Base-by-base conservation (phyloP, 2,329 filamentous ascomycete genomes). In the Penicillium sp. region DNA sequence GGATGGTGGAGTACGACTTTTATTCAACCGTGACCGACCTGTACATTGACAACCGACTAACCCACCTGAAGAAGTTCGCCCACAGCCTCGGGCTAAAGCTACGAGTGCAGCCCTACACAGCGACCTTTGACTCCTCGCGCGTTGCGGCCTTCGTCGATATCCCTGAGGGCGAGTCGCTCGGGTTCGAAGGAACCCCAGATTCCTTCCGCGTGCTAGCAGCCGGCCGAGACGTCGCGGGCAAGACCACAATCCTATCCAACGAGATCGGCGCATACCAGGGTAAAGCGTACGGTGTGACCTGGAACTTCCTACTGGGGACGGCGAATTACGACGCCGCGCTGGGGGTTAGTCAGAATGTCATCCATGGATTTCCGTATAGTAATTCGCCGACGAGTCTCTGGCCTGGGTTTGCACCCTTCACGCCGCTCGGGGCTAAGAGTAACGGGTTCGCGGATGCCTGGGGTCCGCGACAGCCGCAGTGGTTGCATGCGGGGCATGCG, bases 171-270 rank as follows among this genome's bases (percentile, higher is more conserved):
- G 48, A 51, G 48, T 51, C 48, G 7, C 48, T 51, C 4, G 48
- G 48, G 5, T 51, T 51, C 9, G 26, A 17, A 31, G 13, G 26
- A 4, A 31, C 23, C 26, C 23, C 23, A 6, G 41, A 56, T 35
- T 8, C 53, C 17, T 47, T 56, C 35, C 15, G 53, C n/a, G 53
- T 56, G 21, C 17, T 56, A 6, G 53, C 53, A 9, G 45, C 53
- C 2, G 53, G 53, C 11, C 7, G 53, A 56, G 53, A 56, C 30
- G 53, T 47, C n/a, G 38, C 53, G 6, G 53, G 53, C 5, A 26
- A n/a, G 8, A 56, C 53, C 41, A 56, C 23, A 19, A 56, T 56
- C 53, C 35, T 56, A n/a, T 56, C 38, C 38, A 56, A 56, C 41
- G 53, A 56, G 17, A 17, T 56, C 15, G 53, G 53, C 53, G 41